phyloP scores from a whole-genome alignment of 768 basidiomycete species.

The Nidula microcarpa region DNA sequence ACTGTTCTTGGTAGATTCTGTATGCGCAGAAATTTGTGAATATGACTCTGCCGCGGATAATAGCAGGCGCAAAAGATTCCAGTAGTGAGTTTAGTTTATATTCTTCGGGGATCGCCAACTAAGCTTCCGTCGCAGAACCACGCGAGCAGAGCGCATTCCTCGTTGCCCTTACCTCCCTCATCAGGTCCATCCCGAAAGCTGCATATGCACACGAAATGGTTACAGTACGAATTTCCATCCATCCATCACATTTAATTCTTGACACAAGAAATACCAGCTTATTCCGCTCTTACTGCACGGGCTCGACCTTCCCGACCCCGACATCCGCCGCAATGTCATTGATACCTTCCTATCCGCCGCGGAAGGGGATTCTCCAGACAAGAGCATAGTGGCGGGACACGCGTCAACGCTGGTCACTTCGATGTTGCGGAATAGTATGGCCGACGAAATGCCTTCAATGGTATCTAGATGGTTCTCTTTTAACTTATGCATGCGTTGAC shows the following conservation, averaged over 20 bases:
- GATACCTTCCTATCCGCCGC: slow-evolving; percentile 73
- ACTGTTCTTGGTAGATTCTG: slow-evolving; percentile 47
- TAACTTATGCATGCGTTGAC: background rate
- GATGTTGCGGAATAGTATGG: slow-evolving; percentile 66
- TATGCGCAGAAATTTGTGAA: slow-evolving; percentile 76
- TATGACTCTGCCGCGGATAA: slow-evolving; percentile 68
- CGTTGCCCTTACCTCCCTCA: slow-evolving; percentile 77
- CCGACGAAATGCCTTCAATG: slow-evolving; percentile 46
- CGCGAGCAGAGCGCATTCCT: slow-evolving; percentile 65
- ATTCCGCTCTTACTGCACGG: slow-evolving; percentile 86
- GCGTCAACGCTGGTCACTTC: slow-evolving; percentile 65
- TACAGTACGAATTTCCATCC: slow-evolving; percentile 31
- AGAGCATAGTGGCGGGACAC: slow-evolving; percentile 59
- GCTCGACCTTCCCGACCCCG: slow-evolving; percentile 70
- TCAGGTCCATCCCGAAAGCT: slow-evolving; percentile 75
- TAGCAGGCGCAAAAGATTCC: slow-evolving; percentile 56
- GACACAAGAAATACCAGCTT: slow-evolving; percentile 44
- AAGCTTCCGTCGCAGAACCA: slow-evolving; percentile 31
- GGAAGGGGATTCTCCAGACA: slow-evolving; percentile 47
- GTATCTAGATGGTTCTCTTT: slow-evolving; percentile 31
- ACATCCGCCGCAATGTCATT: slow-evolving; percentile 77
- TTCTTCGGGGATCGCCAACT: background rate
- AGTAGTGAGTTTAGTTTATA: slow-evolving; percentile 36
- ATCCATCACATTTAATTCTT: background rate
- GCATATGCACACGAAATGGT: slow-evolving; percentile 70